phyloP scores from a whole-genome alignment of 208 protist species.

The Acanthamoeba sp. region DNA sequence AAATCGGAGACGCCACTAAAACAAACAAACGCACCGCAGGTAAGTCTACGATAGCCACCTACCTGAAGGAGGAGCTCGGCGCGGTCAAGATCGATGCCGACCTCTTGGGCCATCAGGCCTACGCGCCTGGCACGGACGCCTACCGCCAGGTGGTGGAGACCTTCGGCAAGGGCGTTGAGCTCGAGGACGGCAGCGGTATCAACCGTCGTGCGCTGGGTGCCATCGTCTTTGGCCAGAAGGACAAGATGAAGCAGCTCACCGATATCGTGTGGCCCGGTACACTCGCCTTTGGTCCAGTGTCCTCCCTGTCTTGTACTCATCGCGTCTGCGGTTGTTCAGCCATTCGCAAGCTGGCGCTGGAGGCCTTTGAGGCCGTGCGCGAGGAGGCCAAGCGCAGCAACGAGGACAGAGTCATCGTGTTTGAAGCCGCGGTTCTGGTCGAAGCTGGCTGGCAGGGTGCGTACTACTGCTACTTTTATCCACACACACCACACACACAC shows the following conservation, averaged over 20 bases:
- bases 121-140: constrained; percentile 5
- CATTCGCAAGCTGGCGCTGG: constrained; percentile 30
- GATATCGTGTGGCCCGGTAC: constrained; percentile 40
- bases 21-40: too few species aligned
- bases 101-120: constrained; percentile 50
- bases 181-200: constrained; percentile 21
- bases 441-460: constrained; percentile 26
- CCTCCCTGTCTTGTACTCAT: not conserved
- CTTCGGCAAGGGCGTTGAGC: constrained; percentile 16
- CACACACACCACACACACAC: not conserved
- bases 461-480: not conserved
- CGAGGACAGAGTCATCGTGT: constrained; percentile 1
- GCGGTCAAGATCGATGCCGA: constrained; percentile 31
- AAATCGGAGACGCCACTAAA: too few species aligned
- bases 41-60: constrained; percentile 13
- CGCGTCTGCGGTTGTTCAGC: not conserved
- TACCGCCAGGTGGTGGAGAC: constrained; percentile 35
- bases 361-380: constrained; percentile 8
- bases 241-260: constrained; percentile 55
- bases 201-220: constrained; percentile 32
- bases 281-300: not conserved
- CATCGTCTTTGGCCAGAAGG: constrained; percentile 52
- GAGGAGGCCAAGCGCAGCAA: not conserved
- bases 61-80: constrained; percentile 40
- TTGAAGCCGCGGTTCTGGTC: constrained; percentile 37